Evolutionary conservation across 129 eudicot species (phyloP).

Genomic region (Rutidosis leptorrhynchoides): DNA sequence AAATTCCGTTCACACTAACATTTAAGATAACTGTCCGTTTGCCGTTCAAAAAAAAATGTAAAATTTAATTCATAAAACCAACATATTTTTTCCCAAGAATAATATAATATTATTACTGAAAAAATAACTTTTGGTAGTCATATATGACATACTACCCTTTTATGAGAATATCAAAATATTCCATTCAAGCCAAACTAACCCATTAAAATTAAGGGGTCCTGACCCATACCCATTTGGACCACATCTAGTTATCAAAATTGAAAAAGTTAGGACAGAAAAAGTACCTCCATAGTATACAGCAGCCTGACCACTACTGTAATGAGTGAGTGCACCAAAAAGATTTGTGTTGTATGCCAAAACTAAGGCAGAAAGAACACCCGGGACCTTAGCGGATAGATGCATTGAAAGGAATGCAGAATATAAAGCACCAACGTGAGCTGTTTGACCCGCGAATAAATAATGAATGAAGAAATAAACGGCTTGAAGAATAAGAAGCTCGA

Average conservation of each 20-base stretch:
- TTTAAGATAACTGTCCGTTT: neutral
- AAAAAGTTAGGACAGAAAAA: neutral
- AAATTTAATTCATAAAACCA: neutral
- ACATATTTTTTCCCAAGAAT: neutral
- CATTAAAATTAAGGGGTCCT: neutral
- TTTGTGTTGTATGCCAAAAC: slow-evolving; percentile 75
- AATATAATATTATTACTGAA: neutral
- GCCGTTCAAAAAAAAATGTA: too few species aligned
- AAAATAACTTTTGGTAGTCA: neutral
- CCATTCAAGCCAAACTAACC: neutral
- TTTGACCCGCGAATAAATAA: slow-evolving; percentile 82
- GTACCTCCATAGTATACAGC: slow-evolving; percentile 93
- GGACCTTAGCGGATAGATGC: slow-evolving; percentile 72
- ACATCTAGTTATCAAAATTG: neutral
- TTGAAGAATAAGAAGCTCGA: slow-evolving; percentile 64
- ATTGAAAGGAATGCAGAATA: slow-evolving; percentile 74
- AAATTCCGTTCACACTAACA: neutral
- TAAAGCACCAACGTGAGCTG: slow-evolving; percentile 84
- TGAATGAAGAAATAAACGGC: slow-evolving; percentile 75
- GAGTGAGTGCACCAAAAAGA: slow-evolving; percentile 80
- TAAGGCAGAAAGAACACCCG: slow-evolving; percentile 55
- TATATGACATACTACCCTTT: neutral
- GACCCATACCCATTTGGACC: neutral
- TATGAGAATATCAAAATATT: neutral
- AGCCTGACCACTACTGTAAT: slow-evolving; percentile 92